Conservation (phyloP, 2,329 filamentous ascomycete genomes). For the Fusarium irregulare region DNA sequence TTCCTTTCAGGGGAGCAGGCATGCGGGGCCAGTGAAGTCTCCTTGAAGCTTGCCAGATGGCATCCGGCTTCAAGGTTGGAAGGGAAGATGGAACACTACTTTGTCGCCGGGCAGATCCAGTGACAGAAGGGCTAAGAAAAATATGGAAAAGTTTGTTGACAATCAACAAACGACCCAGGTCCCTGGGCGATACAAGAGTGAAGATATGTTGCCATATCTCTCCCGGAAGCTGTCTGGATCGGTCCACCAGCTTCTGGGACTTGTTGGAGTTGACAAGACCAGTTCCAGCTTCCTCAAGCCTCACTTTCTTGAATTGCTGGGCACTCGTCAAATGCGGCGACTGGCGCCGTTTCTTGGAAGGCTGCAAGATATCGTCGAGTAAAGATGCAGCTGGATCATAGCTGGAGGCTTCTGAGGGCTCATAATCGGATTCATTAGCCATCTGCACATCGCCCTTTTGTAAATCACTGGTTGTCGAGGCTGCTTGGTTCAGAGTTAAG, state of each 20-base stretch:
- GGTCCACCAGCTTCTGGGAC: slow-evolving; percentile 27
- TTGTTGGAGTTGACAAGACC: slow-evolving; percentile 15
- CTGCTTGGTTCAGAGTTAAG: slow-evolving; percentile 23
- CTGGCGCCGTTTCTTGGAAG: slow-evolving; percentile 39
- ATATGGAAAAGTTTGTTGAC: slow-evolving; percentile 75
- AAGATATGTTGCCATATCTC: slow-evolving; percentile 79
- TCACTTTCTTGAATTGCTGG: slow-evolving; percentile 40
- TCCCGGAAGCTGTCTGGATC: slow-evolving; percentile 59
- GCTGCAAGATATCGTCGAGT: slow-evolving; percentile 15
- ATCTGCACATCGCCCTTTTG: slow-evolving; percentile 24
- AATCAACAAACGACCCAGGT: slow-evolving; percentile 72
- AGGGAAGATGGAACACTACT: slow-evolving; percentile 44
- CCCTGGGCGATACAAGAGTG: slow-evolving; percentile 70
- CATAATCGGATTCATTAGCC: slow-evolving; percentile 14
- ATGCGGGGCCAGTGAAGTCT: slow-evolving; percentile 73
- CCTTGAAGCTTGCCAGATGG: slow-evolving; percentile 77
- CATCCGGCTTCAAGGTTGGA: slow-evolving; percentile 64
- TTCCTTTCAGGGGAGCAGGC: slow-evolving; percentile 73
- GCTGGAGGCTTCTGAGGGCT: slow-evolving; percentile 28
- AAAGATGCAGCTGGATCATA: slow-evolving; percentile 25
- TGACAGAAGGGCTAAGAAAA: slow-evolving; percentile 64
- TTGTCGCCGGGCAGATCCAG: slow-evolving; percentile 39
- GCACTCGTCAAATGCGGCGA: slow-evolving; percentile 11
- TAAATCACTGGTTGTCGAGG: slow-evolving; percentile 13
- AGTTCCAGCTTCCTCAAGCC: slow-evolving; percentile 28